Evolutionary conservation across 352 stramenopile genomes (phyloP), one percentile per base, ranked within the genome.

Genomic region (Thraustochytrium sp.): DNA sequence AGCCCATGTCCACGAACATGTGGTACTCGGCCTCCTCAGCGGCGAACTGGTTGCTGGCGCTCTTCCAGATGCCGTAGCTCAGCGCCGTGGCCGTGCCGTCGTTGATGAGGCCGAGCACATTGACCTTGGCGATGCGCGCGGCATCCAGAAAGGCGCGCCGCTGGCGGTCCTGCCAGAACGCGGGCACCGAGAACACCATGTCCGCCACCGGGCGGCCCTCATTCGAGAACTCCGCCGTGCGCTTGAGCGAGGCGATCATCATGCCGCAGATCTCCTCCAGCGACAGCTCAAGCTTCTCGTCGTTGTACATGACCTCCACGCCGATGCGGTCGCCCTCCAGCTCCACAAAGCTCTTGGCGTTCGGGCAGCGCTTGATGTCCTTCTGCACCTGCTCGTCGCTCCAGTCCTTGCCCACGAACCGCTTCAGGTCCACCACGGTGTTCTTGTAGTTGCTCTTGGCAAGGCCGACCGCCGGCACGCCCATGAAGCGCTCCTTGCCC

Each of bases 1-100:
- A 93, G 40, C 97, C 97, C 86, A 99, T 93, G 88, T 99, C 97
- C 68, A 99, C 94, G 87, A 99, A 99, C 92, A 99, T 97, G 75
- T 98, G 93, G 87, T 99, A 98, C 54, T 96, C 88, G 82, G 96
- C 96, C 88, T 95, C 94, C n/a, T 93, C 92, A 85, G 91, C 95
- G 88, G 96, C 95, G 92, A 97, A 98, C 75, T 84, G 55, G 63
- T 84, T 85, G 40, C 54, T 26, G 31, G 75, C 75, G 42, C 8
- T 36, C 75, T 84, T 84, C 55, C 61, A 84, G 86, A 98, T 98
- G 55, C 95, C 95, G 88, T 98, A 98, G 9, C 92, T 92, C 3
- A 98, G 89, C 29, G 94, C 94, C 40, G 95, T 95, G 44, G 97
- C 96, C 36, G 96, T 99, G 88, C 93, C 94, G 90, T 99, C 97